A percentile compares a stretch with the other conserved stretches of the same genome.
phyloP scores from a whole-genome alignment of 2,329 filamentous ascomycete species.

The Cladosporium sp. region DNA sequence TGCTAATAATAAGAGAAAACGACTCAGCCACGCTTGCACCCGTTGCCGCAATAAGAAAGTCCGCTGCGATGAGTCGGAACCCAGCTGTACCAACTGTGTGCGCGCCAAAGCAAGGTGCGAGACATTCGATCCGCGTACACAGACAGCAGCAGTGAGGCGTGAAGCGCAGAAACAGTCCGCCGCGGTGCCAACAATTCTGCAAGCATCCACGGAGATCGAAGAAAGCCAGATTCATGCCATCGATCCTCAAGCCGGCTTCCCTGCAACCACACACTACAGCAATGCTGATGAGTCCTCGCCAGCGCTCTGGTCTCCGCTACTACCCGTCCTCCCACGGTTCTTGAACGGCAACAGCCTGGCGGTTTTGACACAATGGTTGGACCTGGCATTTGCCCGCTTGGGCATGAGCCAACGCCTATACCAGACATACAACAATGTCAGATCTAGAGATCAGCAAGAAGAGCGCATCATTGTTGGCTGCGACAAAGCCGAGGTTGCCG shows the following conservation, averaged over 20 bases:
- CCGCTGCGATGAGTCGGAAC: conserved; percentile 2
- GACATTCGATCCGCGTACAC: neutral
- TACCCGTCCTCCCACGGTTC: conserved; percentile 5
- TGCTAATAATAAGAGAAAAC: neutral
- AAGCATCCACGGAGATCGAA: neutral
- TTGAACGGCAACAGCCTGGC: conserved; percentile 6
- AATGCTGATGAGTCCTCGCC: neutral
- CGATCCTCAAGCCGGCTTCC: neutral
- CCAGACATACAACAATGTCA: neutral
- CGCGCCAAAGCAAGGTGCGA: neutral
- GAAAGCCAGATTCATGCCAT: neutral
- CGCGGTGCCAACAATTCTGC: no score
- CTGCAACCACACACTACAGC: neutral
- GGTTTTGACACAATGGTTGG: conserved; percentile 4
- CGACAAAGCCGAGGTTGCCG: neutral
- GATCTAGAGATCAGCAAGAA: neutral
- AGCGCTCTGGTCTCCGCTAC: conserved; percentile 1
- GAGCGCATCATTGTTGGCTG: neutral
- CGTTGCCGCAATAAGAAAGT: conserved; percentile 2
- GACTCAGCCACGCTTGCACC: conserved; percentile 5
- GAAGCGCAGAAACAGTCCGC: conserved; percentile 1
- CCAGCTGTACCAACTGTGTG: conserved; percentile 2
- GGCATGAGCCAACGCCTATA: neutral
- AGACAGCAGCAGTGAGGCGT: neutral
- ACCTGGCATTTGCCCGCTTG: conserved; percentile 4